These are phyloP conservation scores for Amanita exitialis DNA, from an alignment of 768 basidiomycete species.

Conservation along the genomic window DNA sequence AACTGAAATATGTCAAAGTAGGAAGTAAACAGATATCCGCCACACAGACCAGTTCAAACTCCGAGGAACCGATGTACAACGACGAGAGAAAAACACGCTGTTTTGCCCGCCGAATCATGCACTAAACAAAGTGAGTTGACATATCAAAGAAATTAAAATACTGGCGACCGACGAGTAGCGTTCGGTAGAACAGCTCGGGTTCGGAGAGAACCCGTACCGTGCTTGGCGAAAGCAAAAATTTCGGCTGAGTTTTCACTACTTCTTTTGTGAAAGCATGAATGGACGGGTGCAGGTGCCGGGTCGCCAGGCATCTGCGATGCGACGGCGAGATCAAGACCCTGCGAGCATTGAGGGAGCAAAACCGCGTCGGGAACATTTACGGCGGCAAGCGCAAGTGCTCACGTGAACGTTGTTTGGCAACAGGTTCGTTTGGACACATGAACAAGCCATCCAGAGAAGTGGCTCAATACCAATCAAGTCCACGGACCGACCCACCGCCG, in stretches of 20 bases:
- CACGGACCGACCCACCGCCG: neutral
- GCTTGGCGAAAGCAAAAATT: conserved; percentile 27
- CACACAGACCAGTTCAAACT: conserved; percentile 66
- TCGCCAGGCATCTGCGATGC: neutral
- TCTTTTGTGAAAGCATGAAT: conserved; percentile 19
- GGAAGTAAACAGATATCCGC: conserved; percentile 12
- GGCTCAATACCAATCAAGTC: neutral
- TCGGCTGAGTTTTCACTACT: conserved; percentile 27
- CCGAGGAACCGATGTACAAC: conserved; percentile 76
- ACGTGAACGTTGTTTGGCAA: conserved; percentile 3
- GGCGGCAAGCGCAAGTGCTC: neutral
- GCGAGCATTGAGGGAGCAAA: neutral
- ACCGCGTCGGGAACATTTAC: neutral
- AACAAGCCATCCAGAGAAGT: neutral
- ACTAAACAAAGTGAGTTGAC: conserved; percentile 27
- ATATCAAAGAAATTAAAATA: neutral
- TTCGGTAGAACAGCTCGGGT: conserved; percentile 43
- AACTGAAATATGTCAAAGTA: conserved; percentile 35
- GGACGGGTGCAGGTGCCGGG: conserved; percentile 14
- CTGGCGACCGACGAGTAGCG: conserved; percentile 38
- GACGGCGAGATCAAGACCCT: neutral
- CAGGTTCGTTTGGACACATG: neutral
- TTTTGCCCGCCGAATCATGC: conserved; percentile 70
- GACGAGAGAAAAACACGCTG: conserved; percentile 83
- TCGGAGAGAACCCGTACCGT: conserved; percentile 37